Conservation (phyloP, 805 yeast species). For the Sugiyamaella mastotermitis region DNA sequence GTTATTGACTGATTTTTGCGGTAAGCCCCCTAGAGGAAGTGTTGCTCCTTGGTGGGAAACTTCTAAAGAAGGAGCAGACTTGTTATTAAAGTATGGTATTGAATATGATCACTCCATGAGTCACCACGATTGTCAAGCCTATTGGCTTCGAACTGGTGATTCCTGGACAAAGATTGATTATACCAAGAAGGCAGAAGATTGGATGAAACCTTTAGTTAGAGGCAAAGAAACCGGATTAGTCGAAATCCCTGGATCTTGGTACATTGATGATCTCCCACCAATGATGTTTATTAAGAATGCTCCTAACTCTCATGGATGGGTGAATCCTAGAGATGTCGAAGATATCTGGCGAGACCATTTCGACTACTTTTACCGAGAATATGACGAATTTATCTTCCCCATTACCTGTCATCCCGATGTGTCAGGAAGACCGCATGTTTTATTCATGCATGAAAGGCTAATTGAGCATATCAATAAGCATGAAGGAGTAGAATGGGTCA, state of each 20-base stretch:
- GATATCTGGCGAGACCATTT: constrained; percentile 37
- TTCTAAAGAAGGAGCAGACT: constrained; percentile 30
- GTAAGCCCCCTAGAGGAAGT: constrained; percentile 33
- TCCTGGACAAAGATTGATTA: constrained; percentile 35
- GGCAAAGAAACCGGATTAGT: constrained; percentile 34
- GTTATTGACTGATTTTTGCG: constrained; percentile 31
- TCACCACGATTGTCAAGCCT: constrained; percentile 34
- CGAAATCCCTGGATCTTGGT: constrained; percentile 36
- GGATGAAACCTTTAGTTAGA: constrained; percentile 34
- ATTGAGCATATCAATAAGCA: constrained; percentile 34
- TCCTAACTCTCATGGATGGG: constrained; percentile 32
- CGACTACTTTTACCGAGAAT: constrained; percentile 34
- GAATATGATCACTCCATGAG: constrained; percentile 35
- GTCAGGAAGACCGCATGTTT: constrained; percentile 33
- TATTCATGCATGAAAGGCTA: constrained; percentile 34
- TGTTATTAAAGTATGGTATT: constrained; percentile 33
- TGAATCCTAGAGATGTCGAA: constrained; percentile 33
- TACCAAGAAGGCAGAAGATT: constrained; percentile 30
- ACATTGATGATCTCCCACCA: constrained; percentile 36
- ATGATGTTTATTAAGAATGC: constrained; percentile 34
- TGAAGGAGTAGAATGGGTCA: constrained; percentile 37
- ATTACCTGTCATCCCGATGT: constrained; percentile 37
- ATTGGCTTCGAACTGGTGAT: constrained; percentile 35
- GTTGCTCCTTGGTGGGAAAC: constrained; percentile 39
- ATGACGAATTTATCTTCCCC: constrained; percentile 35